Conservation (phyloP, 2,329 filamentous ascomycete genomes). For the Stachybotrys chlorohalonatus region DNA sequence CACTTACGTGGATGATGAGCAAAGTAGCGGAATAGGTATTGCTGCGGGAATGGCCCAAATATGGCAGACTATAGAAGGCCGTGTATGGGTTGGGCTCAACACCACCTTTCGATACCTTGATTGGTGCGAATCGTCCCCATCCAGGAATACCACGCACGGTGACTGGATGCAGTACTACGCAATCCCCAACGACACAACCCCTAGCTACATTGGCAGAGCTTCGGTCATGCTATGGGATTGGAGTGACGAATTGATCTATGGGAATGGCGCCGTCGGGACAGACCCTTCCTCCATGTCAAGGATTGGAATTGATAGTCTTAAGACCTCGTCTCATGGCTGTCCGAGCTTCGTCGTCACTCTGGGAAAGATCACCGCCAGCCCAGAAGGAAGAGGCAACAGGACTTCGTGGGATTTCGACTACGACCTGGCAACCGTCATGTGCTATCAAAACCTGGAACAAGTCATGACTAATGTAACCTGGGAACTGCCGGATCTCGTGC, state of each 20-base stretch:
- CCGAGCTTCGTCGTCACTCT: slow-evolving; percentile 9
- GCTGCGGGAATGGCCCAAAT: slow-evolving; percentile 4
- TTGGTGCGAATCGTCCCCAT: slow-evolving; percentile 9
- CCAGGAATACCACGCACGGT: slow-evolving; percentile 3
- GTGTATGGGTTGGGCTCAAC: slow-evolving; percentile 8
- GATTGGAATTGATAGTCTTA: slow-evolving; percentile 5
- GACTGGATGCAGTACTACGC: slow-evolving; percentile 11
- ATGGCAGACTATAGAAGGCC: slow-evolving; percentile 1
- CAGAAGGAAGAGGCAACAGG: slow-evolving; percentile 2
- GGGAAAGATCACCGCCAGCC: slow-evolving; percentile 3
- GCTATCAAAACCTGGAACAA: slow-evolving; percentile 14
- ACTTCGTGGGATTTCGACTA: slow-evolving; percentile 8
- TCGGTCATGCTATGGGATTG: slow-evolving; percentile 12
- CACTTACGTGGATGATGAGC: slow-evolving; percentile 3
- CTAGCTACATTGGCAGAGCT: slow-evolving; percentile 11
- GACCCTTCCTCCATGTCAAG: slow-evolving; percentile 4
- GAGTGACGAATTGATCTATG: slow-evolving; percentile 5
- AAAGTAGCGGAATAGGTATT: slow-evolving; percentile 1
- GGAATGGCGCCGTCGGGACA: slow-evolving; percentile 10
- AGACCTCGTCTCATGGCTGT: slow-evolving; percentile 5
- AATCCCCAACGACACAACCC: slow-evolving; percentile 6
- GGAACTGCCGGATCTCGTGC: slow-evolving; percentile 8
- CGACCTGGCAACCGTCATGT: slow-evolving; percentile 11
- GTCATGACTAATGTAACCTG: slow-evolving; percentile 11
- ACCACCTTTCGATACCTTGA: slow-evolving; percentile 8